Conservation (phyloP, 306 rosid genomes). For the Oxytropis ochrocephala region DNA sequence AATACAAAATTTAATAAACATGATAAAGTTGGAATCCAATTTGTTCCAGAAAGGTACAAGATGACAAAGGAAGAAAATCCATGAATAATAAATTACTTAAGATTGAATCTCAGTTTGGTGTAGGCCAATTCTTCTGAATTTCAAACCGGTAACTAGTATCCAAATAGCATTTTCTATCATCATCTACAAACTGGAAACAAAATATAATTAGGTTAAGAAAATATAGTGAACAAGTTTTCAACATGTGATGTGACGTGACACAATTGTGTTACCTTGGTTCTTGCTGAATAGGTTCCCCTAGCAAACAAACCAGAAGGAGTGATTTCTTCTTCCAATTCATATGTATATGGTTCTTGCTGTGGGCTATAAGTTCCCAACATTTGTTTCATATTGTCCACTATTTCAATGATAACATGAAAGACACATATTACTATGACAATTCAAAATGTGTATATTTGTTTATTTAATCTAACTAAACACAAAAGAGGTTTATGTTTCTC, state of each 20-base stretch:
- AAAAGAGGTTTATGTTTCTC: not conserved
- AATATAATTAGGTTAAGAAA: too few relatives aligned
- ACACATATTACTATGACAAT: constrained; percentile 3
- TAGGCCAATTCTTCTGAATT: constrained; percentile 78
- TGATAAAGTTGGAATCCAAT: constrained; percentile 27
- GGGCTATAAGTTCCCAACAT: constrained; percentile 93
- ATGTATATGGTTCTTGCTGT: constrained; percentile 61
- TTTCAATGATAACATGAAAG: constrained; percentile 19
- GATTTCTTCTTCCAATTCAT: constrained; percentile 67
- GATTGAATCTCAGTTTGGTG: constrained; percentile 28
- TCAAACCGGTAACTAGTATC: constrained; percentile 72
- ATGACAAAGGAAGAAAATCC: constrained; percentile 20
- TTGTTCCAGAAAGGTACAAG: constrained; percentile 29
- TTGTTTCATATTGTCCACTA: constrained; percentile 66
- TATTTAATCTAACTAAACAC: constrained; percentile 3
- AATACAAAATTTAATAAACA: constrained; percentile 11
- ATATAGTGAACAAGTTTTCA: not conserved
- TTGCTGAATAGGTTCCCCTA: constrained; percentile 74
- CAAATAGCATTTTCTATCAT: constrained; percentile 83
- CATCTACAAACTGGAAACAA: constrained; percentile 69
- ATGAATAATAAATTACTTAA: constrained; percentile 4
- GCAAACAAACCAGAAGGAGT: constrained; percentile 79
- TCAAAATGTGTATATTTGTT: not conserved
- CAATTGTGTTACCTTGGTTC: constrained; percentile 56
- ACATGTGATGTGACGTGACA: not conserved